A percentile compares a stretch with the other conserved stretches of the same genome.
These are phyloP conservation scores for Gryganskiella cystojenkinii DNA, from an alignment of 192 early-diverging fungal species.

Conservation along the genomic window DNA sequence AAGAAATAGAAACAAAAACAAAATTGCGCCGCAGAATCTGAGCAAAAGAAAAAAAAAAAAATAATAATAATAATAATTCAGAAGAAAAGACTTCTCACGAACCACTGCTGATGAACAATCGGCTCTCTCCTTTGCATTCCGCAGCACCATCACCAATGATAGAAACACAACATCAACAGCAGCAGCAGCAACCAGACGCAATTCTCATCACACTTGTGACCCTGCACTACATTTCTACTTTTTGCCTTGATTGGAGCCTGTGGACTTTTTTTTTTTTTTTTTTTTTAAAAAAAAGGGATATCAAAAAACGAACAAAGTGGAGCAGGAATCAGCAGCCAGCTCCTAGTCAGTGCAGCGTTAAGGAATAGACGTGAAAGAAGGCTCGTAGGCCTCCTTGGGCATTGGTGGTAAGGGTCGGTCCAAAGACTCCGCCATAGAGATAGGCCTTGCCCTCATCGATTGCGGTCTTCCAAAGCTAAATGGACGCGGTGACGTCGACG, in stretches of 20 bases:
- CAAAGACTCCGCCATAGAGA: slow-evolving; percentile 47
- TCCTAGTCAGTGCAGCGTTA: slow-evolving; percentile 2
- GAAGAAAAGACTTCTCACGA: too few relatives aligned
- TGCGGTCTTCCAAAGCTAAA: slow-evolving; percentile 46
- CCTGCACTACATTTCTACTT: too few relatives aligned
- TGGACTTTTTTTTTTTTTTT: neutral
- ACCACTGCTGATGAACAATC: too few relatives aligned
- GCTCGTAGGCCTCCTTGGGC: slow-evolving; percentile 49
- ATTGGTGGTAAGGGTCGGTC: slow-evolving; percentile 49
- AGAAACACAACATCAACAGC: too few relatives aligned
- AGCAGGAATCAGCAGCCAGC: neutral
- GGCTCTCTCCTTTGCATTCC: too few relatives aligned
- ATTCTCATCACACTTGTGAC: too few relatives aligned
- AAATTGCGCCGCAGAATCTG: too few relatives aligned
- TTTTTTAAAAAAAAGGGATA: neutral
- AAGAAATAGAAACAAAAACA: neutral
- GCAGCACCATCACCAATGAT: too few relatives aligned
- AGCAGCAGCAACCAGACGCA: too few relatives aligned
- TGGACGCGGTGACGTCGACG: slow-evolving; percentile 27
- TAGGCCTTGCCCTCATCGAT: slow-evolving; percentile 44
- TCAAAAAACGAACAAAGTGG: neutral
- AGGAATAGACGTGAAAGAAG: slow-evolving; percentile 46
- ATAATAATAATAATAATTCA: too few relatives aligned
- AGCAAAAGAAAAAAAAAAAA: neutral
- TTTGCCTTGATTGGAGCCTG: too few relatives aligned